Base-by-base conservation (phyloP, 1,284 basidiomycete genomes). In the Ganoderma sinense region DNA sequence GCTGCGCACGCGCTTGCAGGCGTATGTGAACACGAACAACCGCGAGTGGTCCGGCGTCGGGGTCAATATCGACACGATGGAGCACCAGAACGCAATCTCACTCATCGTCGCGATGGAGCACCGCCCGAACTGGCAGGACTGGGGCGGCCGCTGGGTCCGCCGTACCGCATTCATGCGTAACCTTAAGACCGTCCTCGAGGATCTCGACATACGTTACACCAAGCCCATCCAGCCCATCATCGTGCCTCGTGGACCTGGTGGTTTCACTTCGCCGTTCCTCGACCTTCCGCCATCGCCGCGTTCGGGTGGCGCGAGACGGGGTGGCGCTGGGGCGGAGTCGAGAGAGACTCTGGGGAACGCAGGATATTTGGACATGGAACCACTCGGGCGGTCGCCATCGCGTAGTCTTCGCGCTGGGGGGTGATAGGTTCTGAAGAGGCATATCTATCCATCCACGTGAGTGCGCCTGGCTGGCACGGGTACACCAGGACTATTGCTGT, bases 61-160 rank as follows among this genome's bases (percentile, higher is more conserved):
- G 45, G 83, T 93, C 64, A 89, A 91, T 72, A 92, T 93, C 73
- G 90, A 93, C 77, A 91, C 88, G 75, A 92, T 94, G 90, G 91
- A 92, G 74, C 91, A 84, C 74, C 91, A 93, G 78, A 94, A 93
- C 75, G 87, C 89, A 10, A 87, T 94, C 68, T 80, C 87, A 75
- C 83, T 94, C 69, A 85, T 86, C 56, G 86, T 95, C 61, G 89
- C 89, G 20, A 88, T 95, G 78, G 94, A 96, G 80, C 94, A 93
- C 79, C 89, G 91, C 67, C 86, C 90, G 51, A 94, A 94, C 78
- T 95, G 94, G 94, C 94, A 95, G 79, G 93, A 95, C 74, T 95
- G 94, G 94, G 93, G 92, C 65, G 92, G 88, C 16, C 86, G 94
- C 67, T 95, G 91, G 91, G 83, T 82, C 13, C 87, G 91, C 58